Evolutionary conservation across 495 filamentous ascomycete genomes (phyloP), one percentile per base, ranked within the genome.

Genomic region (Penicillium flavigenum): DNA sequence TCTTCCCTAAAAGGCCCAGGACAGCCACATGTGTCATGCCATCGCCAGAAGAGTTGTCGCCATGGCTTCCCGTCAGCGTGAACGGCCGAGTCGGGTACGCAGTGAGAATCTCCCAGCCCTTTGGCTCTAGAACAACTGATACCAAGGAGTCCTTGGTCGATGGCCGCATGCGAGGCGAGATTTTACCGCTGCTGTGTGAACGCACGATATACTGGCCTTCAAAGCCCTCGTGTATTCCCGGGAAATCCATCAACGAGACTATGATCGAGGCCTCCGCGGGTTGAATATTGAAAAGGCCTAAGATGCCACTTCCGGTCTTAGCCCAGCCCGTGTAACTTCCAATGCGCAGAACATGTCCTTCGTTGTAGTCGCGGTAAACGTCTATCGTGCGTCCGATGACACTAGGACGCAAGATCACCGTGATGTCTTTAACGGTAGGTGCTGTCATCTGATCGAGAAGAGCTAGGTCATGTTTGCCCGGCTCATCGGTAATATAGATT

Each of bases 401-500:
- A 51, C 82, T 85, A 0, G 92, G 90, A 0, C 92, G 82, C 32
- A 96, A 82, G 20, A 90, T 88, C 3, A 92, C 83, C 0, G 88
- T 91, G 51, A 80, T 85, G 2, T 82, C 89, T 38, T 82, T 76
- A 1, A 83, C 72, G 0, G 88, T 92, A 9, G 79, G 71, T 0
- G 83, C 81, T 0, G 87, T 90, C 79, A 98, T 92, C 65, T 94
- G 85, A 24, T 78, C 68, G 41, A 98, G 86, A 2, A 98, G 64
- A 14, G 78, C 64, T 3, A 91, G 49, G 61, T 95, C 79, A 68
- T 98, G 92, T 48, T 88, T 73, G 5, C 89, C 91, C 0, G 92
- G 93, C 11, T 83, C 81, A 64, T 98, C 94, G 3, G 94, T 98
- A 63, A 98, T 89, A 58, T 92, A 96, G 39, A 98, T 85, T 0